Base-by-base conservation (phyloP, 345 rosid species). In the Physaria fendleri region DNA sequence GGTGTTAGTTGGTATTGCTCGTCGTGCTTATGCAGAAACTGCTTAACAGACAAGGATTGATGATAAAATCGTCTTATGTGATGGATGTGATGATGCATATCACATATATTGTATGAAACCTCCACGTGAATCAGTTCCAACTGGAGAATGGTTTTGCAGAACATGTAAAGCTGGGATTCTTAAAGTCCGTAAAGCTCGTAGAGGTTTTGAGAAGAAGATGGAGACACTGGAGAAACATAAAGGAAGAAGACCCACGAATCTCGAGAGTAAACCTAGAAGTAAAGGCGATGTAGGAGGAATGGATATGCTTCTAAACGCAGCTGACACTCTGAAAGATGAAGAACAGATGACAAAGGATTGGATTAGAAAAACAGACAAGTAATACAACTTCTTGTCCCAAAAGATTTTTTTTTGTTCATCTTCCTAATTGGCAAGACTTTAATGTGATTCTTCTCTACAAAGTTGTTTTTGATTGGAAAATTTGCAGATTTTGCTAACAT, bases 1-100 rank as follows among this genome's bases (percentile, higher is more conserved):
- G 84, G 95, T 59, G 76, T 77, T 33, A 65, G 62, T 43, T 93
- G 99, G 99, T 87, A 82, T 61, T 93, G 99, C 71, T 95, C 99
- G 18, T 87, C 97, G 15, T 93, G 99, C 75, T 64, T 89, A 20
- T 93, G 99, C 59, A 76, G 91, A 71, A 54, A 57, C 24, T 93
- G 99, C 81, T 80, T 82, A 8, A 50, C 76, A n/a, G 90, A 93
- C 47, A 78, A 48, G 74, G 95, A 93, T 41, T 41, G 92, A 90
- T 64, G 86, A 85, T 49, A 56, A 79, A 73, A 79, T 93, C 38
- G 82, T 93, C 56, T 35, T 93, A 34, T 93, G 99, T 42, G 99
- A 89, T 76, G 83, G 85, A 12, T 93, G 99, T 74, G 97, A 89
- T 75, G 81, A 80, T 59, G 99, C 84, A 17, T 93, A 83, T 76